Percentiles rank a stretch among this genome's conserved stretches.
Evolutionary conservation across 106 monocot genomes (phyloP).

Genomic region (Dendrobium chrysotoxum): DNA sequence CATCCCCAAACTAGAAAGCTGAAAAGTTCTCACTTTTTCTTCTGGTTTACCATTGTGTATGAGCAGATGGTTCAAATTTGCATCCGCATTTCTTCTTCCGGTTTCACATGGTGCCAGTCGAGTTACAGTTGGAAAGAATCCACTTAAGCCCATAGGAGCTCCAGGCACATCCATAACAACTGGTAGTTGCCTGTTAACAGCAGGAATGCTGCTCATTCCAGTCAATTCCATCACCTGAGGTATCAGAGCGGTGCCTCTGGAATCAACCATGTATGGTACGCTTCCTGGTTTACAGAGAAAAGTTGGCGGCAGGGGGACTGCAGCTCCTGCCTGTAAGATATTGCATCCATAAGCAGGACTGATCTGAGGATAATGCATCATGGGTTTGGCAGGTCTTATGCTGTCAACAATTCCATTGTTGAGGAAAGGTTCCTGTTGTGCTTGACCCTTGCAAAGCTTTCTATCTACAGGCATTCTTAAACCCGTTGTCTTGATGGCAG

Average conservation of each 20-base stretch:
- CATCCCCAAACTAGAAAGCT: too few species aligned
- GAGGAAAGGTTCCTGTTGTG: slow-evolving; percentile 10
- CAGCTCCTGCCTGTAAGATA: slow-evolving; percentile 18
- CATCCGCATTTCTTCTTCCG: too few species aligned
- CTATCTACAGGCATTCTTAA: slow-evolving; percentile 32
- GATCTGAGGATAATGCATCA: slow-evolving; percentile 26
- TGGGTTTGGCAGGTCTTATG: slow-evolving; percentile 9
- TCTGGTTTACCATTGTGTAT: too few species aligned
- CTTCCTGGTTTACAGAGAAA: background rate
- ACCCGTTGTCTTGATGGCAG: too few species aligned
- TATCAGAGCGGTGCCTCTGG: slow-evolving; percentile 7
- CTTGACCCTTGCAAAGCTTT: slow-evolving; percentile 13
- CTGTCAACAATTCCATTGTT: slow-evolving; percentile 6
- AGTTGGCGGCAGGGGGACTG: slow-evolving; percentile 15
- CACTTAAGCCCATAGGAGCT: too few species aligned
- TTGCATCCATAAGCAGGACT: slow-evolving; percentile 30
- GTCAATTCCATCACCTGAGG: slow-evolving; percentile 4
- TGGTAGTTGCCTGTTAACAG: too few species aligned
- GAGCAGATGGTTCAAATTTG: too few species aligned
- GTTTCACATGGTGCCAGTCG: too few species aligned
- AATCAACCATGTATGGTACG: slow-evolving; percentile 17
- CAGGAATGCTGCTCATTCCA: too few species aligned
- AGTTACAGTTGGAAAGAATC: too few species aligned
- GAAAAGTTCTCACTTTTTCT: too few species aligned
- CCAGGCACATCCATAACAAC: too few species aligned